These are phyloP conservation scores for Pascua guehoae DNA, from an alignment of 1,284 basidiomycete genomes.

Conservation along the genomic window DNA sequence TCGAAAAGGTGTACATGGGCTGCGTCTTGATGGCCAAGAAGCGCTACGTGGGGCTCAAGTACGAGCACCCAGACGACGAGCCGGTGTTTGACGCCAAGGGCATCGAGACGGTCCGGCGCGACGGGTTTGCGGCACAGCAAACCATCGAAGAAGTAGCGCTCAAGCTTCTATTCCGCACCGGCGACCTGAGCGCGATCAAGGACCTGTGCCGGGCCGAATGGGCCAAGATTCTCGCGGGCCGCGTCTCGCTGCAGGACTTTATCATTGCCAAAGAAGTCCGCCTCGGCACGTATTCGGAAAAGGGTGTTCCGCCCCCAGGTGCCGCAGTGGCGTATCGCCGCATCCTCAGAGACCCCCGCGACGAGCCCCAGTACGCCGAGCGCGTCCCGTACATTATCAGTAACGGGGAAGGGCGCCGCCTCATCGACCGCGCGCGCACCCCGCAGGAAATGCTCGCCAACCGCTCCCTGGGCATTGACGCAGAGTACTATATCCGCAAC, in stretches of 20 bases:
- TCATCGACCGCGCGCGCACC: constrained; percentile 76
- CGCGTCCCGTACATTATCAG: constrained; percentile 87
- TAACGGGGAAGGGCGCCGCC: constrained; percentile 62
- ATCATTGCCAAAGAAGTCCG: constrained; percentile 91
- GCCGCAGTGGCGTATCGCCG: constrained; percentile 77
- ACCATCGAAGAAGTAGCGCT: constrained; percentile 85
- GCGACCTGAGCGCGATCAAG: constrained; percentile 85
- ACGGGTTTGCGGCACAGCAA: constrained; percentile 79
- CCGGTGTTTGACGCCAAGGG: constrained; percentile 94
- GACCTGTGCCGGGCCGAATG: constrained; percentile 82
- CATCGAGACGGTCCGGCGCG: constrained; percentile 91
- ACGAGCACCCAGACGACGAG: constrained; percentile 77
- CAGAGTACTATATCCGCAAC: constrained; percentile 82
- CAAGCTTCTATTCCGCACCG: constrained; percentile 85
- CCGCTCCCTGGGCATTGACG: constrained; percentile 68
- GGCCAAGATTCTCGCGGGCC: constrained; percentile 76
- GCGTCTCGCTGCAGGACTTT: constrained; percentile 81
- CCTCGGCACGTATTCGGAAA: constrained; percentile 88
- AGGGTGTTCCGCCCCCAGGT: constrained; percentile 81
- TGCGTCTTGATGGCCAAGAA: constrained; percentile 95
- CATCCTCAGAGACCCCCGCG: constrained; percentile 69
- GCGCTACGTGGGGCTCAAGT: constrained; percentile 94
- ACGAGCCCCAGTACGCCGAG: constrained; percentile 88
- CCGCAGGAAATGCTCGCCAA: constrained; percentile 74
- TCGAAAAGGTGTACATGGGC: constrained; percentile 96